Evolutionary conservation across 306 rosid species (phyloP), one percentile per base, ranked within the genome.

Genomic region (Canavalia ensiformis): DNA sequence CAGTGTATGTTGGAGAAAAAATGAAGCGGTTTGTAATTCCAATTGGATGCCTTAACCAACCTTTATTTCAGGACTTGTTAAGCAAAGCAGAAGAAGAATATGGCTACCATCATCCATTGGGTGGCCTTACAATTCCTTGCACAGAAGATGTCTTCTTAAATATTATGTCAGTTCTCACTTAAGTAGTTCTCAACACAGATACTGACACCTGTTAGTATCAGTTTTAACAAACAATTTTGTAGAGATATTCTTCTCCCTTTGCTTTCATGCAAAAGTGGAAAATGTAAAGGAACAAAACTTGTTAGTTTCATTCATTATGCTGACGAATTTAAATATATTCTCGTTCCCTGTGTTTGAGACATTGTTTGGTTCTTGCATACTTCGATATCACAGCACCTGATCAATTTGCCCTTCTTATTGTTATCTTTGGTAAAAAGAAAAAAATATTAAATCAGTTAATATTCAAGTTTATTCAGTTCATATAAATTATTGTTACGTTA

Each of bases 1-100:
- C 82, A 3, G 82, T 84, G 28, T 75, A 80, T 52, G 85, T 85
- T 4, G 88, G 88, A 37, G 85, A 85, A 18, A 54, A 76, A 37
- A 72, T 31, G 87, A 83, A 46, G 56, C 4, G 64, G 51, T 72
- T 37, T 1, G 3, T 37, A 6, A 72, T 85, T 41, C 88, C 88
- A 0, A 10, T 84, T 28, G 68, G 68, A 42, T 80, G 33, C 51
- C 68, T 84, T 79, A 84, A 75, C 18, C 64, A 80, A 18, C 82
- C 84, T 7, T 13, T 72, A 18, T 81, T 85, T 50, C 85, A 81
- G 63, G 68, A 85, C 4, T 67, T 85, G 49, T 35, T 81, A 5
- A 18, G 39, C n/a, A 56, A 39, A 54, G 51, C 52, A n/a, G 68
- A 52, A 18, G 76, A 72, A n/a, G 76, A 72, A 37, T 72, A 33